Percentiles rank a stretch among this genome's conserved stretches.
Evolutionary conservation across 768 basidiomycete genomes (phyloP).

Genomic region (Dioszegia hungarica): DNA sequence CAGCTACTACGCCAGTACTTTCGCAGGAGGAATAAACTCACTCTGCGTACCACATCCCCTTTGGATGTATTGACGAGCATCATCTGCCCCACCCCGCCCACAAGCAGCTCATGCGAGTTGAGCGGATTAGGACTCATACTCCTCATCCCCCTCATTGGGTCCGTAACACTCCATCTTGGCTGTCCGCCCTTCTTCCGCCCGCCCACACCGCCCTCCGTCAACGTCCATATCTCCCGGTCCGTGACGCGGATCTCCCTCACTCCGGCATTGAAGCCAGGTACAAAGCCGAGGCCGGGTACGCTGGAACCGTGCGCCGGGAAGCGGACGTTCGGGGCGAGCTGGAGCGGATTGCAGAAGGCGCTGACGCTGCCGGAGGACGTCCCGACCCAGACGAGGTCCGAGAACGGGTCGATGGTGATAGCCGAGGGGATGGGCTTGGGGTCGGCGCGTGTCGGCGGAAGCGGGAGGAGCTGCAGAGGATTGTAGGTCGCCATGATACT

Average conservation of each 20-base stretch:
- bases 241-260: constrained; percentile 73
- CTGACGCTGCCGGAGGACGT: constrained; percentile 64
- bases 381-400: constrained; percentile 85
- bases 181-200: constrained; percentile 49
- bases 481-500: constrained; percentile 30
- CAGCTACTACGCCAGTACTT: background rate
- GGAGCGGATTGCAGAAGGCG: constrained; percentile 57
- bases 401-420: constrained; percentile 82
- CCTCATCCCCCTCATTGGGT: constrained; percentile 25
- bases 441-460: constrained; percentile 32
- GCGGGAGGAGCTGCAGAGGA: constrained; percentile 45
- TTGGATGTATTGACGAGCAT: constrained; percentile 42
- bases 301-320: constrained; percentile 49
- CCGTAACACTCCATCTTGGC: constrained; percentile 48
- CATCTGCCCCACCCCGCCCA: constrained; percentile 52
- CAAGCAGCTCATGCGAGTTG: constrained; percentile 47
- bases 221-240: constrained; percentile 64
- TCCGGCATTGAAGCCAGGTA: constrained; percentile 16
- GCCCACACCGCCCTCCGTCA: constrained; percentile 50
- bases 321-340: constrained; percentile 39
- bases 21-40: constrained; percentile 11
- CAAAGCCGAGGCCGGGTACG: constrained; percentile 21
- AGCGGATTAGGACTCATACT: constrained; percentile 43
- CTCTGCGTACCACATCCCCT: constrained; percentile 36
- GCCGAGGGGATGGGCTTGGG: constrained; percentile 59